Evolutionary conservation across 352 stramenopile genomes (phyloP), one percentile per base, ranked within the genome.

Genomic region (Pythium pectinolyticum): DNA sequence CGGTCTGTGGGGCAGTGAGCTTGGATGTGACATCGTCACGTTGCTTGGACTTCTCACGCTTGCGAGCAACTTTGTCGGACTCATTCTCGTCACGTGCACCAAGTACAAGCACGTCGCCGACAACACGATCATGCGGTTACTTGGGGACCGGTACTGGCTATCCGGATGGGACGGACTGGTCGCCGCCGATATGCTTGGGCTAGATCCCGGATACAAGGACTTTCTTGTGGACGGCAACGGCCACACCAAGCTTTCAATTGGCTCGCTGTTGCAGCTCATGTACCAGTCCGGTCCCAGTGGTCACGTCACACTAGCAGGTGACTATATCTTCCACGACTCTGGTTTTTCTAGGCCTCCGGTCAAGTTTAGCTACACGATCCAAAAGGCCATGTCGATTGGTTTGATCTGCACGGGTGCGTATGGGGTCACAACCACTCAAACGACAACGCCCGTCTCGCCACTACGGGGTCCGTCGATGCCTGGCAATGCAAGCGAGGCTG

Each of bases 221-320:
- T 59, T 76, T 31, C 15, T 73, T 10, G 14, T 77, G 20, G 51
- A 73, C 30, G 27, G 54, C 68, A 11, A 58, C 50, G 11, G 48
- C 63, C 5, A 66, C 63, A 72, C 75, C 12, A 78, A 73, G 34
- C 78, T 73, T 14, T 74, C 72, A 11, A 55, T 85, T 5, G 75
- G 75, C 1, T 74, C 67, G 22, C 24, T 87, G 39, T 51, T 84
- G 2, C 70, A 82, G 50, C 66, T 75, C 51, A 32, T 88, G 35
- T 86, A 82, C 34, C 62, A 61, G 47, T 86, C 74, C 3, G 76
- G 78, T 24, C 76, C 76, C 11, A 88, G 78, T 20, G 78, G 74
- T 10, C 53, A 72, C 14, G 66, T 88, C 6, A 54, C 66, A 15
- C 37, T 85, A 28, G 73, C 72, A 22, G 74, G 69, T 25, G 78